phyloP scores from a whole-genome alignment of 23 red algal genomes.

The Gracilaria domingensis region DNA sequence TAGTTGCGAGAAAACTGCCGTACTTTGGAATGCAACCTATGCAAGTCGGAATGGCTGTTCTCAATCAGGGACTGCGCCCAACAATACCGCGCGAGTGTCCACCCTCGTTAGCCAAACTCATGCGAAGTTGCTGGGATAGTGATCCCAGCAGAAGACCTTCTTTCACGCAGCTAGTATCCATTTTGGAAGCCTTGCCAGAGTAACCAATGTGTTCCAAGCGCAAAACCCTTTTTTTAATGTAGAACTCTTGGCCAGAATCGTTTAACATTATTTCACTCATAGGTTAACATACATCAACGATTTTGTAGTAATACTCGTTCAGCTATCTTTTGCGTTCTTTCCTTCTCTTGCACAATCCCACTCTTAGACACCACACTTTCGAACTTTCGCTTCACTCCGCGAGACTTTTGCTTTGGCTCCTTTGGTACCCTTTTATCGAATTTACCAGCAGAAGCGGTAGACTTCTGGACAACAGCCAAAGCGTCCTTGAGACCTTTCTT shows the following conservation, averaged over 20 bases:
- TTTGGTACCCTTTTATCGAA: constrained; percentile 68
- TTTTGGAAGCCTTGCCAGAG: constrained; percentile 72
- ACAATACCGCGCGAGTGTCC: constrained; percentile 67
- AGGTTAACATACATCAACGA: constrained; percentile 7
- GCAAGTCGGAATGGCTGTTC: constrained; percentile 94
- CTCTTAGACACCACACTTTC: constrained; percentile 35
- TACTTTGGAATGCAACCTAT: constrained; percentile 97
- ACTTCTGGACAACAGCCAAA: constrained; percentile 62
- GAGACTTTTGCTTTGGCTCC: constrained; percentile 57
- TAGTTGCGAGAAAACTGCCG: constrained; percentile 86
- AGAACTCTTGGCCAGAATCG: background rate
- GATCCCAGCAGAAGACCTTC: constrained; percentile 78
- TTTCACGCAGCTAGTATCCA: constrained; percentile 66
- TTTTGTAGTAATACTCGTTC: constrained; percentile 49
- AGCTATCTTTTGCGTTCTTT: constrained; percentile 60
- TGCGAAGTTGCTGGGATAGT: constrained; percentile 90
- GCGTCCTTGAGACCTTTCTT: constrained; percentile 59
- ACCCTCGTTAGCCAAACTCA: constrained; percentile 65
- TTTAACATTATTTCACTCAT: constrained; percentile 12
- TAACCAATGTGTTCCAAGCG: background rate
- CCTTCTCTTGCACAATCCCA: constrained; percentile 56
- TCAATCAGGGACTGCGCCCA: constrained; percentile 79
- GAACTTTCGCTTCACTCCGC: constrained; percentile 58
- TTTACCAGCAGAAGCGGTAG: constrained; percentile 76
- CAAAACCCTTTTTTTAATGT: background rate